Evolutionary conservation across 2,329 filamentous ascomycete genomes (phyloP).

Genomic region (Cercospora sp.): DNA sequence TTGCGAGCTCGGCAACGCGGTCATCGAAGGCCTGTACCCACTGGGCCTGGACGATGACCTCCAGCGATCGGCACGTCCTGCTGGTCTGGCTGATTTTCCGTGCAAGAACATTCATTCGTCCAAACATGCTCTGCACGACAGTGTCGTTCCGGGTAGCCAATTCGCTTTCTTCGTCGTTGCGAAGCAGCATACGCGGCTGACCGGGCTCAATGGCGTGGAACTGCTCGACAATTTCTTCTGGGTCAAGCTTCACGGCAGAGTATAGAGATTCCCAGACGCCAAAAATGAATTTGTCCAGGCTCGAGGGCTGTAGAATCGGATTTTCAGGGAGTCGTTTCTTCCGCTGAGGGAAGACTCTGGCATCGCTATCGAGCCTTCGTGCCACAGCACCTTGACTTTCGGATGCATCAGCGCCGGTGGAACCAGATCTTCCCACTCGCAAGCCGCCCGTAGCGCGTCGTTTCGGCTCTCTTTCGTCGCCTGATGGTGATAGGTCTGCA

Average conservation of each 20-base stretch:
- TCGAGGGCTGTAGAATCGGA: conserved; percentile 50
- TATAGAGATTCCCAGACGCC: conserved; percentile 55
- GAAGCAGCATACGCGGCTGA: conserved; percentile 32
- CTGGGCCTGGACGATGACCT: conserved; percentile 59
- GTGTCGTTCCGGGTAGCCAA: conserved; percentile 25
- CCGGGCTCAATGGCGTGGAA: conserved; percentile 39
- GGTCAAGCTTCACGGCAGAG: conserved; percentile 46
- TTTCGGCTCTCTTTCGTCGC: conserved; percentile 45
- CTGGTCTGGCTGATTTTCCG: conserved; percentile 53
- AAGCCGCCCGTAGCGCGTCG: conserved; percentile 40
- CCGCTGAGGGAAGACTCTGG: conserved; percentile 31
- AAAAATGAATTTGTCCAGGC: conserved; percentile 51
- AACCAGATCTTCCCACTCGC: conserved; percentile 30
- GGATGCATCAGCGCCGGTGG: conserved; percentile 7
- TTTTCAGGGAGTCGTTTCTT: conserved; percentile 39
- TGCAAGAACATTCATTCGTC: conserved; percentile 47
- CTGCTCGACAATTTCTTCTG: conserved; percentile 40
- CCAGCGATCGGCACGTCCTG: conserved; percentile 57
- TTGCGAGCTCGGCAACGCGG: conserved; percentile 48
- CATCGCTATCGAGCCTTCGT: conserved; percentile 29
- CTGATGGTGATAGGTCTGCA: conserved; percentile 6
- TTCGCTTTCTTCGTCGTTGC: conserved; percentile 26
- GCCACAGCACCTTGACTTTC: conserved; percentile 15
- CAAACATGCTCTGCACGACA: conserved; percentile 39
- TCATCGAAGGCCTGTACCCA: conserved; percentile 59